A percentile compares a stretch with the other conserved stretches of the same genome.
phyloP scores from a whole-genome alignment of 2,329 filamentous ascomycete species.

The Fusarium lateritium region DNA sequence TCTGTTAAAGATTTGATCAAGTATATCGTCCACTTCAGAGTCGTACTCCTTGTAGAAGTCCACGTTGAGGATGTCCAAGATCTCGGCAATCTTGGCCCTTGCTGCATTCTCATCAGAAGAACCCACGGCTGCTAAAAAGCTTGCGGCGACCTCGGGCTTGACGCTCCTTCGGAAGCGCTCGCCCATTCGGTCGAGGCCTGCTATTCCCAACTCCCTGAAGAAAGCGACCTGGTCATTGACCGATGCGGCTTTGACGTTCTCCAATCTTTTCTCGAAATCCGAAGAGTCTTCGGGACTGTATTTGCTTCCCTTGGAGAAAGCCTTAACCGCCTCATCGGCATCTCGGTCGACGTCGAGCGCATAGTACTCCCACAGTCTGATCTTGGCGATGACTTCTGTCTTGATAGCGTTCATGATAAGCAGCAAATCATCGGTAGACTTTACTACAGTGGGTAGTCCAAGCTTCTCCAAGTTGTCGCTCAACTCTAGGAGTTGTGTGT shows the following conservation, averaged over 20 bases:
- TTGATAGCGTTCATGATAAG: slow-evolving; percentile 89
- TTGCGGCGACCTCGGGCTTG: slow-evolving; percentile 78
- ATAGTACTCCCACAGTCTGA: slow-evolving; percentile 95
- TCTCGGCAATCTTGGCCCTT: slow-evolving; percentile 68
- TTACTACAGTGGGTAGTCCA: slow-evolving; percentile 82
- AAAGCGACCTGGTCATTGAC: slow-evolving; percentile 71
- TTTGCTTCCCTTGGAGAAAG: slow-evolving; percentile 77
- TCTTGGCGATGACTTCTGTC: slow-evolving; percentile 80
- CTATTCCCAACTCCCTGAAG: slow-evolving; percentile 77
- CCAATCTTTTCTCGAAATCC: slow-evolving; percentile 55
- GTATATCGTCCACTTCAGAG: slow-evolving; percentile 82
- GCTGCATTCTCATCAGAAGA: slow-evolving; percentile 72
- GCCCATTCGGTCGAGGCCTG: slow-evolving; percentile 81
- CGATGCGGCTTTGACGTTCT: slow-evolving; percentile 63
- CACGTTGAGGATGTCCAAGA: slow-evolving; percentile 89
- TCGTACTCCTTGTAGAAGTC: slow-evolving; percentile 95
- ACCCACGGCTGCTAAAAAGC: slow-evolving; percentile 65
- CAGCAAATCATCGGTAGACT: slow-evolving; percentile 79
- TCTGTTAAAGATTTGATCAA: slow-evolving; percentile 93
- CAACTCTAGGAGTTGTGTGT: slow-evolving; percentile 79
- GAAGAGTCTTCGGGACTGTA: slow-evolving; percentile 65
- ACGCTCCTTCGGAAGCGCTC: slow-evolving; percentile 82
- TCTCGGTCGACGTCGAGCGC: slow-evolving; percentile 83
- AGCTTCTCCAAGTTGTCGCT: slow-evolving; percentile 79
- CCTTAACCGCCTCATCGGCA: slow-evolving; percentile 75